phyloP scores from a whole-genome alignment of 192 early-diverging fungal genomes.

The Linnemannia zychae region DNA sequence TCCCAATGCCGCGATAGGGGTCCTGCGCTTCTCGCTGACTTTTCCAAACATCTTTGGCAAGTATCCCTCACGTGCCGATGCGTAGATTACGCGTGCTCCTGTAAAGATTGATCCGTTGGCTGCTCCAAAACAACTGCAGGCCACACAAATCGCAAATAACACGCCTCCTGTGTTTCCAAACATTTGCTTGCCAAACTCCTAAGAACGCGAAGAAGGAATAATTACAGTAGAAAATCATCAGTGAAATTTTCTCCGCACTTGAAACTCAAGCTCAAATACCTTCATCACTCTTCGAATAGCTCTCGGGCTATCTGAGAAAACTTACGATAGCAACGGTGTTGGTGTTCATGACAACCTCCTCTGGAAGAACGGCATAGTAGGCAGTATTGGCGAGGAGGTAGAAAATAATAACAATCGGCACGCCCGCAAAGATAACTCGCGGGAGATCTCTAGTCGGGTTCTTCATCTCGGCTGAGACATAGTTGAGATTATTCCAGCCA shows the following conservation, averaged over 20 bases:
- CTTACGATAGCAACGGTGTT: slow-evolving; percentile 71
- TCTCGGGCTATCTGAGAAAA: too few relatives aligned
- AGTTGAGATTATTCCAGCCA: slow-evolving; percentile 84
- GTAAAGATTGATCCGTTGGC: slow-evolving; percentile 86
- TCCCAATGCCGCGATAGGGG: slow-evolving; percentile 76
- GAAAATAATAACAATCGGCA: slow-evolving; percentile 76
- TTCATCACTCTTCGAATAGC: too few relatives aligned
- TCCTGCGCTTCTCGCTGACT: slow-evolving; percentile 67
- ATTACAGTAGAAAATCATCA: neutral
- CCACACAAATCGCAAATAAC: slow-evolving; percentile 79
- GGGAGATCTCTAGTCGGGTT: slow-evolving; percentile 84
- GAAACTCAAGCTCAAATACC: too few relatives aligned
- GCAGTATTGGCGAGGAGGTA: slow-evolving; percentile 88
- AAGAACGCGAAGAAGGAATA: slow-evolving; percentile 9
- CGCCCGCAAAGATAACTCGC: slow-evolving; percentile 81
- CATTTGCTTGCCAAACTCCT: slow-evolving; percentile 80
- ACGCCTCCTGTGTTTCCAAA: slow-evolving; percentile 78
- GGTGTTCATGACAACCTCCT: slow-evolving; percentile 74
- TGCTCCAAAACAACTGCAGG: slow-evolving; percentile 80
- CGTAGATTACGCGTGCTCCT: slow-evolving; percentile 77
- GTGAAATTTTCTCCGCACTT: neutral
- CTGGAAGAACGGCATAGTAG: slow-evolving; percentile 83
- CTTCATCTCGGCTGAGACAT: slow-evolving; percentile 88
- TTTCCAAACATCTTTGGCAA: slow-evolving; percentile 77
- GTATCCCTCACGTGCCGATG: slow-evolving; percentile 75